Evolutionary conservation across 495 filamentous ascomycete genomes (phyloP).

Genomic region (Talaromyces proteolyticus): DNA sequence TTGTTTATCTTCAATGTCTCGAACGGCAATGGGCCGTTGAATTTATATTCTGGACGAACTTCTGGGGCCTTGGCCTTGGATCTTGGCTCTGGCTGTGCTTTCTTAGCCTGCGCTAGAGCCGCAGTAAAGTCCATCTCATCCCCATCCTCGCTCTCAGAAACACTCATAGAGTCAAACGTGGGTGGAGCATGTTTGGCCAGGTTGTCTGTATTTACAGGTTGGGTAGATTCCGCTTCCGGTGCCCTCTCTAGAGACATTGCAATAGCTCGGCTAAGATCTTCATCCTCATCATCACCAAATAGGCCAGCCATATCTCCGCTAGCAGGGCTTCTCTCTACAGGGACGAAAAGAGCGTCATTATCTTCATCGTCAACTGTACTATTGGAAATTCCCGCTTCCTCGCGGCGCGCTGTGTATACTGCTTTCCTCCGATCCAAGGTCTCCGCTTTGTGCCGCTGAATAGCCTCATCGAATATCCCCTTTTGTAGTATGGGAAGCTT

Average conservation of each 20-base stretch:
- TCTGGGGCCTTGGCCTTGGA: constrained; percentile 2
- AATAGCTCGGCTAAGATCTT: constrained; percentile 76
- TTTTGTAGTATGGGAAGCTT: constrained; percentile 44
- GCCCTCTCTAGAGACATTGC: constrained; percentile 66
- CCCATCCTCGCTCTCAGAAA: constrained; percentile 33
- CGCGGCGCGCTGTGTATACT: constrained; percentile 31
- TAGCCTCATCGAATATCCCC: constrained; percentile 32
- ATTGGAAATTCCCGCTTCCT: constrained; percentile 11
- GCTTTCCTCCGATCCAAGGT: constrained; percentile 34
- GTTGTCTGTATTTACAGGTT: constrained; percentile 10
- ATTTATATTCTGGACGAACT: constrained; percentile 12
- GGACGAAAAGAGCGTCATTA: constrained; percentile 64
- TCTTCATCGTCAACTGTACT: constrained; percentile 19
- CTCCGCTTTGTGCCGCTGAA: constrained; percentile 28
- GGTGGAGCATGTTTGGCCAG: too few species aligned
- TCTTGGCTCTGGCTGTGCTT: constrained; percentile 20
- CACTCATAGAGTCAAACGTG: too few species aligned
- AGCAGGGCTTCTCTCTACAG: constrained; percentile 26
- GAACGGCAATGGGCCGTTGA: constrained; percentile 83
- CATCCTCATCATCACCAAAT: constrained; percentile 54
- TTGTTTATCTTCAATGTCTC: constrained; percentile 70
- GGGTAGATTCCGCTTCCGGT: constrained; percentile 15
- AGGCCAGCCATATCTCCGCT: constrained; percentile 32
- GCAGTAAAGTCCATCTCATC: constrained; percentile 38
- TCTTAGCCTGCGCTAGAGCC: constrained; percentile 35